Evolutionary conservation across 148 eudicot genomes (phyloP).

Genomic region (Dianthus caryophyllus): DNA sequence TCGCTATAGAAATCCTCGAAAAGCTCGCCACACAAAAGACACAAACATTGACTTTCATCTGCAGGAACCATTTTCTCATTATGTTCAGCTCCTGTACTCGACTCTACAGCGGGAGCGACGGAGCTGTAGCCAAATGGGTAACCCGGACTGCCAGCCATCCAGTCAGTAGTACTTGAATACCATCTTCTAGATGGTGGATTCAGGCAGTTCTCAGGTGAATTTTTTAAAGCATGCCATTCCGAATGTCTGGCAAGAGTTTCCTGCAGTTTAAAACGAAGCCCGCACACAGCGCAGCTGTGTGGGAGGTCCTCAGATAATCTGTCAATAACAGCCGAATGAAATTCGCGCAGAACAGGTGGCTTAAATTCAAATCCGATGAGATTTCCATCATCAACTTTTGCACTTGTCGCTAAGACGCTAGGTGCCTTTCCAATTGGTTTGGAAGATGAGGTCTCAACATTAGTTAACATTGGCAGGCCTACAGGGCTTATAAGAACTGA

Average conservation of each 20-base stretch:
- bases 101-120: slow-evolving; percentile 18
- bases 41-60: slow-evolving; percentile 83
- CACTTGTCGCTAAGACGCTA: slow-evolving; percentile 25
- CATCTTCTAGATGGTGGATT: slow-evolving; percentile 54
- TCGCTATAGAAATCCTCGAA: slow-evolving; percentile 74
- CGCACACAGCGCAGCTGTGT: slow-evolving; percentile 64
- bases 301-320: slow-evolving; percentile 59
- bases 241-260: slow-evolving; percentile 66
- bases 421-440: slow-evolving; percentile 27
- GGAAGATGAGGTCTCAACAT: slow-evolving; percentile 30
- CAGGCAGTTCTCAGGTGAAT: slow-evolving; percentile 25
- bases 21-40: slow-evolving; percentile 86
- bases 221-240: slow-evolving; percentile 74
- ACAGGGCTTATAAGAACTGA: slow-evolving; percentile 25
- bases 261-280: slow-evolving; percentile 59
- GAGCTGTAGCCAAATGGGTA: slow-evolving; percentile 22
- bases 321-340: slow-evolving; percentile 56
- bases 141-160: slow-evolving; percentile 49
- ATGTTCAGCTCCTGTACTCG: slow-evolving; percentile 30
- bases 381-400: slow-evolving; percentile 31
- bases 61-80: slow-evolving; percentile 63
- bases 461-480: slow-evolving; percentile 20
- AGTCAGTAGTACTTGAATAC: slow-evolving; percentile 53
- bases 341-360: slow-evolving; percentile 62
- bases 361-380: slow-evolving; percentile 74